A percentile compares a stretch with the other conserved stretches of the same genome.
phyloP scores from a whole-genome alignment of 1,284 basidiomycete genomes.

The Sphaerobolus stellatus region DNA sequence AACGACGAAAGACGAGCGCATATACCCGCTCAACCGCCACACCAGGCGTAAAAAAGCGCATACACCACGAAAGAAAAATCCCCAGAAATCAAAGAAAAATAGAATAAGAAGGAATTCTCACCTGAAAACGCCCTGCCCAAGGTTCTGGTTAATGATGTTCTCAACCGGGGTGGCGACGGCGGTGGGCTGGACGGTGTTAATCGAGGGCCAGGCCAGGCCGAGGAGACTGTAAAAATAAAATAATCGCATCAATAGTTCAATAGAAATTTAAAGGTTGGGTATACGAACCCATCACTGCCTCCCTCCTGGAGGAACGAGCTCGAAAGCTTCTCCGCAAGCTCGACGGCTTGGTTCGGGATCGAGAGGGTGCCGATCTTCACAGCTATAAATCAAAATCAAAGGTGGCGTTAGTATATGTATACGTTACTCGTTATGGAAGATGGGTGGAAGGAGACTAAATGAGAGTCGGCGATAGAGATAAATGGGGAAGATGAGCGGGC shows the following conservation, averaged over 20 bases:
- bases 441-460: too few species aligned
- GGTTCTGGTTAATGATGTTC: conserved; percentile 35
- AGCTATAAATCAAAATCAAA: conserved; percentile 3
- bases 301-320: conserved; percentile 35
- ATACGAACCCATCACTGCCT: conserved; percentile 33
- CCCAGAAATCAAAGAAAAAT: neutral
- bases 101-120: neutral
- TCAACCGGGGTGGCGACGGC: conserved; percentile 36
- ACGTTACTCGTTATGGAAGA: too few species aligned
- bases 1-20: too few species aligned
- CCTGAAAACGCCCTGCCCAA: conserved; percentile 23
- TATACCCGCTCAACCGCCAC: too few species aligned
- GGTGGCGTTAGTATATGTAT: too few species aligned
- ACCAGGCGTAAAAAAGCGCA: too few species aligned
- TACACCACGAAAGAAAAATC: conserved; percentile 13
- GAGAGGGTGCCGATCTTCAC: conserved; percentile 33
- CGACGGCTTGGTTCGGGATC: conserved; percentile 35
- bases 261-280: conserved; percentile 5
- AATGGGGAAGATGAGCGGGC: too few species aligned
- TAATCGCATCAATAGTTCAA: neutral
- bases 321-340: conserved; percentile 36
- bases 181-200: conserved; percentile 37
- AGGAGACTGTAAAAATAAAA: conserved; percentile 19
- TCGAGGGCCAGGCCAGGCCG: conserved; percentile 34
- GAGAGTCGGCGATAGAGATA: too few species aligned